Evolutionary conservation across 768 basidiomycete species (phyloP).

Genomic region (Amanita thiersii): DNA sequence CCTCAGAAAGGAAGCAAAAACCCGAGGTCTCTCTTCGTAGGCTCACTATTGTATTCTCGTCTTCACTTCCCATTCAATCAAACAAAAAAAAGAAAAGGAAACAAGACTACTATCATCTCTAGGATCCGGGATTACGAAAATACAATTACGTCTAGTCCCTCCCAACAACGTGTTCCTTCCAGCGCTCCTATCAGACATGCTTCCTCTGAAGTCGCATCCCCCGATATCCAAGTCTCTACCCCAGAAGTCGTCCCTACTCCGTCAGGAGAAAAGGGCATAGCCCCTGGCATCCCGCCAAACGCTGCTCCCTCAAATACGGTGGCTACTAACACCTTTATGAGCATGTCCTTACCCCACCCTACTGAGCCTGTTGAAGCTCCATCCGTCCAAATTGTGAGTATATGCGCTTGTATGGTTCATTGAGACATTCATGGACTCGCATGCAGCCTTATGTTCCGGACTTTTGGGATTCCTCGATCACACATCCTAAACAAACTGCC

Average conservation of each 20-base stretch:
- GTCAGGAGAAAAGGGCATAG: slow-evolving; percentile 21
- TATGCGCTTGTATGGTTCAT: slow-evolving; percentile 7
- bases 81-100: slow-evolving; percentile 39
- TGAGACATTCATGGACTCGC: slow-evolving; percentile 16
- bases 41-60: slow-evolving; percentile 13
- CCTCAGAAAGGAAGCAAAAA: slow-evolving; percentile 45
- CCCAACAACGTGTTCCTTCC: slow-evolving; percentile 16
- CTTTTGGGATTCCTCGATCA: slow-evolving; percentile 30
- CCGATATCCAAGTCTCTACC: background rate
- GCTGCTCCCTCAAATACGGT: slow-evolving; percentile 3
- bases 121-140: slow-evolving; percentile 46
- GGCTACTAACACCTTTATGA: slow-evolving; percentile 27
- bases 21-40: slow-evolving; percentile 49
- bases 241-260: slow-evolving; percentile 8
- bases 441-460: slow-evolving; percentile 43
- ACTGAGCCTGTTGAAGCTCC: slow-evolving; percentile 31
- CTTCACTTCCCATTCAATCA: slow-evolving; percentile 4
- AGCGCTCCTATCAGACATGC: slow-evolving; percentile 18
- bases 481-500: slow-evolving; percentile 7
- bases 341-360: slow-evolving; percentile 51
- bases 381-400: slow-evolving; percentile 54
- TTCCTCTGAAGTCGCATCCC: slow-evolving; percentile 15
- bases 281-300: slow-evolving; percentile 34
- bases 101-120: slow-evolving; percentile 46
- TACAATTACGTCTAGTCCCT: slow-evolving; percentile 14